Evolutionary conservation across 768 basidiomycete genomes (phyloP), one percentile per base, ranked within the genome.

Genomic region (Trametes maxima): DNA sequence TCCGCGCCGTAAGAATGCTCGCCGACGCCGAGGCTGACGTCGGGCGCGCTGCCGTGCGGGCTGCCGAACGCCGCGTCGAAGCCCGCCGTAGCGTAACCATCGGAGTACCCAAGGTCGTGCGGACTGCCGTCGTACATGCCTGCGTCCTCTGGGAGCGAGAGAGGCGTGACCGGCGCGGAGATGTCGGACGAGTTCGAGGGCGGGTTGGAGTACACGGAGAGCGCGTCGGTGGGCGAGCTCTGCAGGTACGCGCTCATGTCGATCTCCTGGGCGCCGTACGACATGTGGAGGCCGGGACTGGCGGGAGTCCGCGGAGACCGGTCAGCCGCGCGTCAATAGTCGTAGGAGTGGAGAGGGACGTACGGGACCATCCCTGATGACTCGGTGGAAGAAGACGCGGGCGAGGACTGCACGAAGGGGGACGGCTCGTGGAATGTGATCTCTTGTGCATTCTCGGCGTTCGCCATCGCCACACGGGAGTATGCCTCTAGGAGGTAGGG

Each of bases 121-220:
- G 44, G 50, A 36, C 35, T 17, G 44, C 22, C 22, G 43, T 45
- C 59, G 36, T 25, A 44, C 49, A 36, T 19, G 22, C 51, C 50
- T 24, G 35, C 59, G 36, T 24, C 25, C 19, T 52, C 51, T 1
- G 59, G 42, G 52, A 60, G 47, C 21, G 55, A 53, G 28, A 66
- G 45, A 21, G 68, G 68, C 33, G 68, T 68, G 39, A 61, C 40
- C 12, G 68, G 68, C 19, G 65, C 56, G 25, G 65, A 65, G 51
- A 56, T 57, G 40, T 53, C 54, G 42, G 54, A 51, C 55, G 67
- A 63, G 53, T 51, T 55, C 24, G 60, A 65, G 62, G 57, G 62
- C 51, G 66, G 53, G 51, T 59, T 54, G 42, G 59, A 50, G 58
- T 60, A 45, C 2, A 54, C 47, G 22, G 54, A 64, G 39, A 51